Conservation (phyloP, 768 basidiomycete species). For the Flagelloscypha sp. region DNA sequence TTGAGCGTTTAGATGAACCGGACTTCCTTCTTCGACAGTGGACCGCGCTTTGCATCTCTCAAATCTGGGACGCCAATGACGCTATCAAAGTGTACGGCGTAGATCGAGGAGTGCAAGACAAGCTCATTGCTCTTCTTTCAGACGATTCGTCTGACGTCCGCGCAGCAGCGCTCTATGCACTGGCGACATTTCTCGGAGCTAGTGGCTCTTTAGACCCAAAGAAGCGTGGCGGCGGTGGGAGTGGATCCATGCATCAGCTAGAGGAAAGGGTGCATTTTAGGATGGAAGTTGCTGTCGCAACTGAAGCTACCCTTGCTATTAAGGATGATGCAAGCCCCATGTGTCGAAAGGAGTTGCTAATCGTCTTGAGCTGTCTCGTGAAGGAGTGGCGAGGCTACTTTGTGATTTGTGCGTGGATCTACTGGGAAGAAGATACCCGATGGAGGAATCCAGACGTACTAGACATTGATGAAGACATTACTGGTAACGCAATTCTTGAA, state of each 20-base stretch:
- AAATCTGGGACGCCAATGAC: slow-evolving; percentile 91
- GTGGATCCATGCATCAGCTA: slow-evolving; percentile 67
- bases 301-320: slow-evolving; percentile 78
- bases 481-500: slow-evolving; percentile 61
- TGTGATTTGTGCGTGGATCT: slow-evolving; percentile 92
- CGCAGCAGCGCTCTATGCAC: slow-evolving; percentile 81
- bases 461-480: slow-evolving; percentile 67
- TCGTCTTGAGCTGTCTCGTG: slow-evolving; percentile 86
- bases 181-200: slow-evolving; percentile 91
- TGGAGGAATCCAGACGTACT: slow-evolving; percentile 38
- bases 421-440: slow-evolving; percentile 84
- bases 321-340: slow-evolving; percentile 95
- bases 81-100: slow-evolving; percentile 83
- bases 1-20: slow-evolving; percentile 74
- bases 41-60: slow-evolving; percentile 87
- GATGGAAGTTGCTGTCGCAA: slow-evolving; percentile 89
- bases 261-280: slow-evolving; percentile 76
- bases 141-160: slow-evolving; percentile 93
- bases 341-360: slow-evolving; percentile 89
- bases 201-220: slow-evolving; percentile 62
- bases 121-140: slow-evolving; percentile 65
- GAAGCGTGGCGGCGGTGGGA: slow-evolving; percentile 76
- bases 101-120: slow-evolving; percentile 71
- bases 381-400: slow-evolving; percentile 97
- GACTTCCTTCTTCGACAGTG: slow-evolving; percentile 94